phyloP scores from a whole-genome alignment of 768 basidiomycete genomes.

The Leccinum subgranulosum region DNA sequence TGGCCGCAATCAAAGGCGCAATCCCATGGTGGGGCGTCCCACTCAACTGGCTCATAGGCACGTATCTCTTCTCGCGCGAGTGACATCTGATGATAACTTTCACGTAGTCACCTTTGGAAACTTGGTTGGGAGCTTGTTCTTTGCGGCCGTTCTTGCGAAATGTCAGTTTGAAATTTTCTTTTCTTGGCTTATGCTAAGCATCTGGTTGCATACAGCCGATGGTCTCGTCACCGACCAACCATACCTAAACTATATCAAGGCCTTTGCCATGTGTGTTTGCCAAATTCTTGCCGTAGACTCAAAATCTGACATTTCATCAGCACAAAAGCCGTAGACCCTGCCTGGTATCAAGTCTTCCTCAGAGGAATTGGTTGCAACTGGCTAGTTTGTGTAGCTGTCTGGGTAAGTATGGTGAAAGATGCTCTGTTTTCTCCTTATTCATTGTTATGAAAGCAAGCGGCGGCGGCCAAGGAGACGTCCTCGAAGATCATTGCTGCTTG shows the following conservation, averaged over 20 bases:
- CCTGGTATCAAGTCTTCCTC: conserved; percentile 72
- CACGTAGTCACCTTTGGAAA: conserved; percentile 66
- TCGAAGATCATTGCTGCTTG: conserved; percentile 70
- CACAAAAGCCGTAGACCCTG: conserved; percentile 58
- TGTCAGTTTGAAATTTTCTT: conserved; percentile 39
- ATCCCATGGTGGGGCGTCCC: conserved; percentile 71
- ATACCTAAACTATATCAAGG: conserved; percentile 49
- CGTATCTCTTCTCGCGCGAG: conserved; percentile 4
- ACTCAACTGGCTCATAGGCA: conserved; percentile 68
- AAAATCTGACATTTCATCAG: conserved; percentile 32
- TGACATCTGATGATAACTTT: not conserved
- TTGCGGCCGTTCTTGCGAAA: conserved; percentile 61
- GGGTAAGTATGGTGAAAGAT: conserved; percentile 44
- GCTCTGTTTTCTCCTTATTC: not conserved
- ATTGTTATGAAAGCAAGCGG: conserved; percentile 52
- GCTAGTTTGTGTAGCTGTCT: conserved; percentile 70
- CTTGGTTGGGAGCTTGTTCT: conserved; percentile 66
- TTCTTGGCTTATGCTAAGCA: not conserved
- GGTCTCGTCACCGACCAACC: conserved; percentile 59
- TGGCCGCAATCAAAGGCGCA: conserved; percentile 58
- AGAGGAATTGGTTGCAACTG: conserved; percentile 76
- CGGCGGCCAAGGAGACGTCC: conserved; percentile 61
- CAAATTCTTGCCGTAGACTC: not conserved
- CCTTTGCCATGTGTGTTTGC: conserved; percentile 55
- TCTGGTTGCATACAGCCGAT: conserved; percentile 39